These are phyloP conservation scores for Forsythia suspensa DNA, from an alignment of 257 asterid genomes.

Conservation along the genomic window DNA sequence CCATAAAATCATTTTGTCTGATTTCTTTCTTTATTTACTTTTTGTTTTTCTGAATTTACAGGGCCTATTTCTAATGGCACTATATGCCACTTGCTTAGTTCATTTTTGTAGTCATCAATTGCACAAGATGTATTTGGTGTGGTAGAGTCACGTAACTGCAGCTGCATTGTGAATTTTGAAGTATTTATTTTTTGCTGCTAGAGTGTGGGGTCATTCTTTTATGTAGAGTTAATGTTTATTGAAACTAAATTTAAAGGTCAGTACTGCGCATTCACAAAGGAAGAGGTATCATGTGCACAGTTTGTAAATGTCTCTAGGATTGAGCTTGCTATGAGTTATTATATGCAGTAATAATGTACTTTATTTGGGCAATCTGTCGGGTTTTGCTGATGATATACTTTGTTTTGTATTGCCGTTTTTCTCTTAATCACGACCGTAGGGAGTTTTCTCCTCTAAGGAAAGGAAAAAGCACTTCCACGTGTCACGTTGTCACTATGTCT, in stretches of 20 bases:
- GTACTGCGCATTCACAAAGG: neutral
- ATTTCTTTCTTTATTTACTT: neutral
- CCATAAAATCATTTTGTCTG: neutral
- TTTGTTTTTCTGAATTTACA: neutral
- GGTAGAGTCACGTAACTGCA: neutral
- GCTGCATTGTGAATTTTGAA: neutral
- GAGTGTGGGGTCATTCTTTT: neutral
- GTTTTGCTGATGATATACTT: neutral
- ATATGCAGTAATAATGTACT: neutral
- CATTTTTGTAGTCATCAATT: neutral
- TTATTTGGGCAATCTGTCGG: neutral
- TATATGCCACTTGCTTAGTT: neutral
- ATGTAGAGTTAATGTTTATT: neutral
- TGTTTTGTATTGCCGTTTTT: neutral
- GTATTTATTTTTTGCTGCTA: neutral
- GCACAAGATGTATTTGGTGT: neutral
- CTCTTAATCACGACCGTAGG: neutral
- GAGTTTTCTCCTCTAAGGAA: too few relatives aligned
- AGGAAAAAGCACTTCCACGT: too few relatives aligned
- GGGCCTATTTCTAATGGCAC: neutral
- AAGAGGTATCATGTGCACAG: neutral
- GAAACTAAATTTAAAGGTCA: neutral
- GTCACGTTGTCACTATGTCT: too few relatives aligned
- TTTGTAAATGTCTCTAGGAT: neutral
- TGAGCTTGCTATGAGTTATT: neutral